A percentile compares a stretch with the other conserved stretches of the same genome.
Evolutionary conservation across 2,329 filamentous ascomycete species (phyloP).

Genomic region (Sclerotinia borealis): DNA sequence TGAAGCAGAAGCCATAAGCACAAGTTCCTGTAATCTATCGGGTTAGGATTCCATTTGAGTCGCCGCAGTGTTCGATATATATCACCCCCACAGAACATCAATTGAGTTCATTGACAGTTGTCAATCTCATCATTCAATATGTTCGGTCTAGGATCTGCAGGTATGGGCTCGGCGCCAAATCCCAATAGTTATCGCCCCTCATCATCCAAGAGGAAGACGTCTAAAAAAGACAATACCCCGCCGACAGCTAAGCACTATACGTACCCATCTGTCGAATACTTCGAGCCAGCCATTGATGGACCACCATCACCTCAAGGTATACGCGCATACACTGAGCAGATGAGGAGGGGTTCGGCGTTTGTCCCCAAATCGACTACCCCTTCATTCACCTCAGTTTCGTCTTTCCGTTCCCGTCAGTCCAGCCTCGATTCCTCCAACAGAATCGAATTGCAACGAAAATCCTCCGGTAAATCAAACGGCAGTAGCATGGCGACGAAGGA

Average conservation of each 20-base stretch:
- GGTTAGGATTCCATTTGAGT: constrained; percentile 6
- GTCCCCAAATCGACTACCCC: constrained; percentile 41
- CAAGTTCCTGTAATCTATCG: constrained; percentile 6
- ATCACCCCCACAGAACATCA: constrained; percentile 9
- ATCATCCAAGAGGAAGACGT: constrained; percentile 4
- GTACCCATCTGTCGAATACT: constrained; percentile 34
- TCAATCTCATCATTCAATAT: constrained; percentile 2
- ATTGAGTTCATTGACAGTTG: constrained; percentile 6
- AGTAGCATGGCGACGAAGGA: constrained; percentile 47
- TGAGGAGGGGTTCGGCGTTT: constrained; percentile 47
- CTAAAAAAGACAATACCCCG: constrained; percentile 1
- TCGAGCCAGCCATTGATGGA: constrained; percentile 54
- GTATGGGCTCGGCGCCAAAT: background rate
- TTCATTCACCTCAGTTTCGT: constrained; percentile 52
- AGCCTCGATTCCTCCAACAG: constrained; percentile 24
- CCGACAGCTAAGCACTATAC: background rate
- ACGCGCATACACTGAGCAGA: constrained; percentile 52
- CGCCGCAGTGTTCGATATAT: constrained; percentile 11
- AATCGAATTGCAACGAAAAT: constrained; percentile 46
- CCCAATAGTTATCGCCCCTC: background rate
- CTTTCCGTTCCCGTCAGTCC: constrained; percentile 41
- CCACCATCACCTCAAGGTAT: constrained; percentile 56
- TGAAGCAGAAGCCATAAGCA: constrained; percentile 13
- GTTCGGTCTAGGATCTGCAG: constrained; percentile 10
- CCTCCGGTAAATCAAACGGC: constrained; percentile 49